Evolutionary conservation across 2,329 filamentous ascomycete species (phyloP), one percentile per base, ranked within the genome.

Genomic region (Sporothrix mexicana): DNA sequence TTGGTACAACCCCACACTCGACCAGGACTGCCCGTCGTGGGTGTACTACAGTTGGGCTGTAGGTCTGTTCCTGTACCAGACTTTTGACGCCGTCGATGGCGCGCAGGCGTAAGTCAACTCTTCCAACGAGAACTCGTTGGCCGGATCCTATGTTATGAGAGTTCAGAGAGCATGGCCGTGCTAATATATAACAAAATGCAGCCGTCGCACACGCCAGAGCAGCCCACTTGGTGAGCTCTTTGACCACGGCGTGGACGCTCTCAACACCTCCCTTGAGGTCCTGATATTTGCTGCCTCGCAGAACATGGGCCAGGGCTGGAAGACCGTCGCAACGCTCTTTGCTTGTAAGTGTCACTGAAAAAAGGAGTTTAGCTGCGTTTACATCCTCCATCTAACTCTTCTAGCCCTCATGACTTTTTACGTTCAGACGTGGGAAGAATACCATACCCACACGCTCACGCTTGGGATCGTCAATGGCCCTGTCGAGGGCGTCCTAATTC

Each of bases 391-490:
- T 73, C 76, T 59, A n/a, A 47, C 67, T 74, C 20, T 23, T 8
- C 51, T 25, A 94, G 92, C 93, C 7, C 89, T 95, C 73, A 86
- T 97, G 78, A 98, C 96, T n/a, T 99, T 99, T 82, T 98, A 98
- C 82, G 92, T 98, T 57, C 96, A 98, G 81, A 98, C 96, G 47
- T 99, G 96, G 96, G 96, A 99, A 80, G 96, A 98, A 81, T 99
- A 98, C 83, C 95, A 98, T 84, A 99, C 96, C 69, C 95, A 98
- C 82, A 96, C 95, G 2, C 88, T 99, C 66, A 98, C 94, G 1
- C 88, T 99, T 6, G 96, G 96, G 73, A 85, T 98, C 75, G 87
- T 99, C 76, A 98, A 95, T 76, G 96, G 96, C 0, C 96, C 96
- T 3, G 96, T 99, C 51, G 96, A 99, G 83, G 96, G 96, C 69